phyloP scores from a whole-genome alignment of 495 filamentous ascomycete species.

The Clohesyomyces aquaticus region DNA sequence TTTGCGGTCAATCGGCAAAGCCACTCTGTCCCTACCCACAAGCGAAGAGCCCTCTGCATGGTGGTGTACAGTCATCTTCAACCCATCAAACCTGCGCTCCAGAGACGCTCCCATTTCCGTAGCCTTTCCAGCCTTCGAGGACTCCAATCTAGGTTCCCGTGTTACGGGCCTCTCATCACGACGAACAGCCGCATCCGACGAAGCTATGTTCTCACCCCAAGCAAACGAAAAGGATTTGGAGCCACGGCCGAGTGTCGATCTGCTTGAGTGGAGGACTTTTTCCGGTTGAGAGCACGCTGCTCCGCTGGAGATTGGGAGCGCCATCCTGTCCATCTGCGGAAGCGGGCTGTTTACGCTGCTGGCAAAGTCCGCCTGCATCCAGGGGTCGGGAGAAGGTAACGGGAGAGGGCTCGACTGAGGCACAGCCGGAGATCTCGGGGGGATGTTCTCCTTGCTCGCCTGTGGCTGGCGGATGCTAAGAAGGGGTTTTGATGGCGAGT shows the following conservation, averaged over 20 bases:
- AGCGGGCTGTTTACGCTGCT: slow-evolving; percentile 18
- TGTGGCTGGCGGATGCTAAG: slow-evolving; percentile 4
- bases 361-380: slow-evolving; percentile 15
- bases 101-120: background rate
- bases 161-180: background rate
- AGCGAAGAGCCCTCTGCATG: slow-evolving; percentile 4
- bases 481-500: slow-evolving; percentile 7
- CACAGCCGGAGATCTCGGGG: slow-evolving; percentile 17
- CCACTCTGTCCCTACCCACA: slow-evolving; percentile 1
- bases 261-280: background rate
- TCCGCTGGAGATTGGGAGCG: slow-evolving; percentile 29
- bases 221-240: slow-evolving; percentile 6
- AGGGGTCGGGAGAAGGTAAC: slow-evolving; percentile 32
- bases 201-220: background rate
- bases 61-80: slow-evolving; percentile 1
- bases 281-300: background rate
- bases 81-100: slow-evolving; percentile 7
- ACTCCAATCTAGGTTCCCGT: background rate
- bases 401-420: slow-evolving; percentile 25
- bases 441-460: slow-evolving; percentile 18
- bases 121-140: background rate
- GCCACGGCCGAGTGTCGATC: background rate
- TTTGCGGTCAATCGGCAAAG: slow-evolving; percentile 26
- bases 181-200: background rate
- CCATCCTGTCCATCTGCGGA: slow-evolving; percentile 25